phyloP scores from a whole-genome alignment of 257 asterid genomes.

The Solanum appendiculatum region DNA sequence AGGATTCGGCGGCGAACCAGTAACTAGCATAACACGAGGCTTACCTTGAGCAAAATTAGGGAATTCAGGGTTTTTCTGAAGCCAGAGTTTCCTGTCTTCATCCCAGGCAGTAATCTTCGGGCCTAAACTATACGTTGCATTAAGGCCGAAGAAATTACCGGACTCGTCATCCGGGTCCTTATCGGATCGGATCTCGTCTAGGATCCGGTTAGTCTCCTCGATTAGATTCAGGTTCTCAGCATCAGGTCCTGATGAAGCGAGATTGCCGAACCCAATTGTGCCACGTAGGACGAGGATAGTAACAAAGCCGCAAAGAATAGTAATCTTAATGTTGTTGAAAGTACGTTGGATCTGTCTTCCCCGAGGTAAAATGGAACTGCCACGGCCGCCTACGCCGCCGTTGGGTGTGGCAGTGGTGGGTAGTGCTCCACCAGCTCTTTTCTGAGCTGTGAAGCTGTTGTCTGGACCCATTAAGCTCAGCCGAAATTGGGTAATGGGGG shows the following conservation, averaged over 20 bases:
- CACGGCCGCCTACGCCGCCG: slow-evolving; percentile 25
- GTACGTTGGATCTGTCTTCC: slow-evolving; percentile 69
- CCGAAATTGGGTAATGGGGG: not conserved
- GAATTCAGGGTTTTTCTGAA: slow-evolving; percentile 50
- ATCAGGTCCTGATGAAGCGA: slow-evolving; percentile 53
- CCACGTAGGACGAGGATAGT: slow-evolving; percentile 86
- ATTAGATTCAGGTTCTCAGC: slow-evolving; percentile 48
- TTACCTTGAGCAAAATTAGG: slow-evolving; percentile 54
- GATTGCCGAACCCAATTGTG: slow-evolving; percentile 70
- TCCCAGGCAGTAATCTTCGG: slow-evolving; percentile 68
- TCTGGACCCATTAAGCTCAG: slow-evolving; percentile 49
- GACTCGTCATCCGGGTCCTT: slow-evolving; percentile 43
- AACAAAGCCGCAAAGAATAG: slow-evolving; percentile 74
- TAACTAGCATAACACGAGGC: slow-evolving; percentile 71
- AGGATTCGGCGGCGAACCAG: slow-evolving; percentile 76
- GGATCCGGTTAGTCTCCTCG: slow-evolving; percentile 66
- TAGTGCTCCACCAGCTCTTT: slow-evolving; percentile 35
- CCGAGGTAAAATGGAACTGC: slow-evolving; percentile 40
- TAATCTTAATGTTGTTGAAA: slow-evolving; percentile 69
- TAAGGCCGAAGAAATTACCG: slow-evolving; percentile 19
- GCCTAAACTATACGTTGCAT: slow-evolving; percentile 46
- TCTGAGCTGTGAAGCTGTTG: slow-evolving; percentile 48
- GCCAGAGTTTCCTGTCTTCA: slow-evolving; percentile 60
- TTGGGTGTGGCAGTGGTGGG: slow-evolving; percentile 34
- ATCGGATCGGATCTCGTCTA: slow-evolving; percentile 69